Base-by-base conservation (phyloP, 2,329 filamentous ascomycete species). In the Cladosporium cucumerinum region DNA sequence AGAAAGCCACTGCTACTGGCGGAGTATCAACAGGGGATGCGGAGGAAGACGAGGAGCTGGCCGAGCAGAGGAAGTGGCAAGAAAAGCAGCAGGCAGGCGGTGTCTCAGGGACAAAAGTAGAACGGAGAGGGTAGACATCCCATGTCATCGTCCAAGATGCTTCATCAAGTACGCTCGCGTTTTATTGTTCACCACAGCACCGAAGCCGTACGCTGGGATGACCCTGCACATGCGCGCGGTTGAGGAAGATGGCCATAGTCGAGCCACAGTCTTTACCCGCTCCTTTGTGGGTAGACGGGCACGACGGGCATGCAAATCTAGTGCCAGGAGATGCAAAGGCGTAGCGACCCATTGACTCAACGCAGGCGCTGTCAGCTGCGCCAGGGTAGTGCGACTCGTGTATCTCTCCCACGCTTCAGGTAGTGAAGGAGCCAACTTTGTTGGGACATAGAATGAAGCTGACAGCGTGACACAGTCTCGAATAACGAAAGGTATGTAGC, bases 31-130 rank as follows among this genome's bases (percentile, higher is more conserved):
- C 65, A 23, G 66, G 57, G 43, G 70, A 70, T 48, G 69, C 65
- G 8, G 72, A 72, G 21, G 69, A 68, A 14, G 72, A 74, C 55
- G 72, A 72, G 46, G 32, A 73, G 54, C 39, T 73, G 57, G 69
- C 65, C 4, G 72, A 73, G 69, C 73, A 75, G 63, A 66, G 66
- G 36, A 68, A 67, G 61, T 75, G 73, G 73, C 66, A 70, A 57
- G 68, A 69, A 39, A 57, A 71, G 64, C 66, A 68, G 59, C 62
- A 65, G 12, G 16, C 51, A 32, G 67, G 66, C 8, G 61, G 58
- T 2, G 63, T 63, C 26, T 60, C 59, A n/a, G 64, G 61, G 16
- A 67, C 68, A 25, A 71, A 67, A 23, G 68, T 69, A 10, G 66
- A 72, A 10, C 69, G 68, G n/a, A 71, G 69, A 58, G 54, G n/a